phyloP scores from a whole-genome alignment of 352 stramenopile genomes.

The Phytophthora syringae region DNA sequence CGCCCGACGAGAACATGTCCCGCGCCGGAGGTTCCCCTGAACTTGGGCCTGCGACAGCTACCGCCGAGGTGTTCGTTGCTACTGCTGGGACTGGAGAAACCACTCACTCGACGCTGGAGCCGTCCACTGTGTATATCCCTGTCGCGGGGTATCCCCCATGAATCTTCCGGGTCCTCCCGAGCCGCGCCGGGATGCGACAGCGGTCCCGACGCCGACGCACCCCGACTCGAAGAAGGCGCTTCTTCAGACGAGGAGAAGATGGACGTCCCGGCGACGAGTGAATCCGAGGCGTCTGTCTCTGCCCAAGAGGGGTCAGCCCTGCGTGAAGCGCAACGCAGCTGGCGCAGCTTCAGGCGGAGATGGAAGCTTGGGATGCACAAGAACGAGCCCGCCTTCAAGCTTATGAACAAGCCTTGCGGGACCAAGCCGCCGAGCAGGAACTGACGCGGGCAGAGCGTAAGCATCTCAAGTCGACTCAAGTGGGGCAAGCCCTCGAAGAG shows the following conservation, averaged over 20 bases:
- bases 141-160: not conserved
- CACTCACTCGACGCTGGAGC: not conserved
- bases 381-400: not conserved
- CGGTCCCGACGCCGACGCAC: too few species aligned
- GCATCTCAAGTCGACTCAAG: not conserved
- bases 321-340: not conserved
- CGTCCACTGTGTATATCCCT: not conserved
- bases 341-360: not conserved
- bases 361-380: not conserved
- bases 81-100: not conserved
- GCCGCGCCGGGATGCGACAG: not conserved
- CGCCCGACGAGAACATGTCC: constrained; percentile 9
- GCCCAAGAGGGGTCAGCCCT: too few species aligned
- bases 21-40: not conserved
- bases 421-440: not conserved
- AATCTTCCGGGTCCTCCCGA: not conserved
- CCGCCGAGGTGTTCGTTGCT: not conserved
- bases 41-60: not conserved
- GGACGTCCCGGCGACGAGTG: too few species aligned
- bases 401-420: not conserved
- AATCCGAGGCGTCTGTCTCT: too few species aligned
- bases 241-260: too few species aligned
- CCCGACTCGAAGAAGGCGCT: too few species aligned
- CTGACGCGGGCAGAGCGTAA: not conserved
- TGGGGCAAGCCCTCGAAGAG: not conserved